These are phyloP conservation scores for Keqinozyma sinolaborantium DNA, from an alignment of 1,139 yeast species.

Conservation along the genomic window DNA sequence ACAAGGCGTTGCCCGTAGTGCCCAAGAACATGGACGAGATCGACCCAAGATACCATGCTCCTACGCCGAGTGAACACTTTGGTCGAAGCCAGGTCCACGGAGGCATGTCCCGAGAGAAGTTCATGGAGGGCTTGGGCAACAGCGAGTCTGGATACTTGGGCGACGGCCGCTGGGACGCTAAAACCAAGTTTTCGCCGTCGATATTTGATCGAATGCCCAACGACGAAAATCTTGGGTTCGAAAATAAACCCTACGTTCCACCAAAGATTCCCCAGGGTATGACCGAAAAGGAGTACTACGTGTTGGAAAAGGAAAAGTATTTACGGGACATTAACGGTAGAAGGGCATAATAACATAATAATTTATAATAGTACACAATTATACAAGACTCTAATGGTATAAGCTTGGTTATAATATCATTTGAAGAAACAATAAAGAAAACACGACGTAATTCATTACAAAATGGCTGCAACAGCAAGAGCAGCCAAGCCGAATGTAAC, in stretches of 20 bases:
- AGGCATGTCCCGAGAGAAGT: conserved; percentile 18
- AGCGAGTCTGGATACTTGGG: conserved; percentile 37
- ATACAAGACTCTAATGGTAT: conserved; percentile 10
- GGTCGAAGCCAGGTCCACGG: conserved; percentile 7
- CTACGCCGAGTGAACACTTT: conserved; percentile 42
- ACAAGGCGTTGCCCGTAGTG: conserved; percentile 15
- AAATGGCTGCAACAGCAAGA: conserved; percentile 43
- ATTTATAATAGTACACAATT: conserved; percentile 11
- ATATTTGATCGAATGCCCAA: conserved; percentile 29
- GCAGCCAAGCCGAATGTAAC: conserved; percentile 41
- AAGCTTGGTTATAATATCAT: conserved; percentile 8
- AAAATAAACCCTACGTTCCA: conserved; percentile 44
- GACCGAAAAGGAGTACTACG: conserved; percentile 44
- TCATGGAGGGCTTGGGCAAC: conserved; percentile 16
- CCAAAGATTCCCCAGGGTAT: conserved; percentile 55
- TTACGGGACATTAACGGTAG: conserved; percentile 43
- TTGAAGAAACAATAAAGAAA: background rate
- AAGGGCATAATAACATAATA: conserved; percentile 14
- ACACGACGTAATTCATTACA: conserved; percentile 17
- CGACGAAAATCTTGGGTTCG: conserved; percentile 23
- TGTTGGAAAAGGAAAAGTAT: conserved; percentile 38
- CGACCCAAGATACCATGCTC: conserved; percentile 45
- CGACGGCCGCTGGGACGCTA: conserved; percentile 29
- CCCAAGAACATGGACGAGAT: conserved; percentile 32
- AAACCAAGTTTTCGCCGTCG: conserved; percentile 34